Base-by-base conservation (phyloP, 352 stramenopile genomes). In the Pythium chondricola region DNA sequence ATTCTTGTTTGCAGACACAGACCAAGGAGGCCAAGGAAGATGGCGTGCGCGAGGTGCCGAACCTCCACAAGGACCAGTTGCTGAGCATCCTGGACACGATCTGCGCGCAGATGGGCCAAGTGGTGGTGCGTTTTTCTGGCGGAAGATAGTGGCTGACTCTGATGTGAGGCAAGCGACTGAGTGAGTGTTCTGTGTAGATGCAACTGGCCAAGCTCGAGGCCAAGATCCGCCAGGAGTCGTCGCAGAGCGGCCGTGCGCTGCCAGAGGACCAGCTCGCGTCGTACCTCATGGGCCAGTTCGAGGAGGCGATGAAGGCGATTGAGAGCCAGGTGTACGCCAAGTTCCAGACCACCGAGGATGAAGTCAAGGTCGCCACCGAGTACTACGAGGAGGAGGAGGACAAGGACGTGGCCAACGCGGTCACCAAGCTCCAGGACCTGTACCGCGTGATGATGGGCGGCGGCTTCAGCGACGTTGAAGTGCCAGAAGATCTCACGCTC, bases 291-390 rank as follows among this genome's bases (percentile, higher is more conserved):
- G 83, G 80, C 46, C 83, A 94, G 58, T 94, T 94, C 43, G 83
- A 94, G 43, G 80, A 94, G 55, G 81, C 80, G 56, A 94, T 94
- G 83, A 94, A 92, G 64, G 81, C 77, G 20, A 92, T 94, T 46
- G 83, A 94, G 63, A 75, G 74, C 52, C 83, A 94, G 64, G 78
- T 91, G 46, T 94, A 94, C 56, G 75, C 74, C 61, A 92, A 94
- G 64, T 88, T 88, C 66, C 80, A 91, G 67, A 92, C 81, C 37
- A 92, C 80, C 17, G 83, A 94, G 61, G 80, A 91, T 48, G 80
- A 94, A 43, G 83, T 94, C 29, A 88, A 87, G 66, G 48, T 88
- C 36, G 78, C 83, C 13, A 89, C 80, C 33, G 83, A 94, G 70
- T 94, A 89, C 69, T 94, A 87, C 56, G 82, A 93, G 50, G 81